Evolutionary conservation across 2,329 filamentous ascomycete species (phyloP), one percentile per base, ranked within the genome.

Genomic region (Microdochium bolleyi): DNA sequence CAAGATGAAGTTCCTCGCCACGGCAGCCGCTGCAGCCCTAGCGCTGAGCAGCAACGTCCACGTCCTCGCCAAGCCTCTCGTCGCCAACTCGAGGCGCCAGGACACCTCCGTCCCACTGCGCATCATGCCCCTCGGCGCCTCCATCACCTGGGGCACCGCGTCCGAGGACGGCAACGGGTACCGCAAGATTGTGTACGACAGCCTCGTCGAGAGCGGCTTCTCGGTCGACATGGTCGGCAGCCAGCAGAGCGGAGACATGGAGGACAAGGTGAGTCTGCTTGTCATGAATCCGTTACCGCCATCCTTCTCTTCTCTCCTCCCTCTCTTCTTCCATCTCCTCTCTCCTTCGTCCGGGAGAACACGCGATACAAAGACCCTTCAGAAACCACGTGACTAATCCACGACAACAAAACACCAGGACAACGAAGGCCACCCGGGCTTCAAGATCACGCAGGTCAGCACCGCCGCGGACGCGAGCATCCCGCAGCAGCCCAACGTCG

Each of bases 81-180:
- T 5, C 41, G 22, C 8, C 41, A 16, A 8, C n/a, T 21, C 41
- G 9, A 46, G 5, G 19, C 41, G 41, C 41, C 41, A 46, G 41
- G 41, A 46, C 41, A 46, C 41, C 8, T 46, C 41, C 19, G 41
- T 46, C 7, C n/a, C 41, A 7, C 21, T 46, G 41, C 41, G 41
- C 7, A 46, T 70, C 34, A 70, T 72, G 65, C 67, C 69, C 0
- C 59, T 73, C 1, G 70, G 70, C 14, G 69, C 67, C 34, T 70
- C 69, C 41, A 67, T 72, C 54, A 70, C 67, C 5, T 67, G 62
- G 52, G 70, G 70, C 19, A 56, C 58, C 24, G 58, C 52, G 2
- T 70, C 68, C 0, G 59, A 52, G 11, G 60, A 66, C 53, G 64
- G 63, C 11, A 70, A 70, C 49, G 69, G 69, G 16, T 72, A 70